phyloP scores from a whole-genome alignment of 2,329 filamentous ascomycete species.

The Seiridium cupressi region DNA sequence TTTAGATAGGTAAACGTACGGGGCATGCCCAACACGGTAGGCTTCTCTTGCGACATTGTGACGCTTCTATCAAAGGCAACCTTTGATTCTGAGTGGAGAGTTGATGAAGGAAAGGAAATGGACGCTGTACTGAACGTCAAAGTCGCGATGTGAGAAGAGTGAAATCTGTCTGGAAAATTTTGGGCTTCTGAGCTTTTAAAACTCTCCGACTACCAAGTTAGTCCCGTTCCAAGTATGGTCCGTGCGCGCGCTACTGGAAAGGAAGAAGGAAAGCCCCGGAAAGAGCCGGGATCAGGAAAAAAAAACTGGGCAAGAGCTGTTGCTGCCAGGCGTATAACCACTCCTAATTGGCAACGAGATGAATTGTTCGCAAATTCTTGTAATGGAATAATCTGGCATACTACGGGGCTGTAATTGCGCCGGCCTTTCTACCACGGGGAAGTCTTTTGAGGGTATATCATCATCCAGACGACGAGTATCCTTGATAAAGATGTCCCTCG shows the following conservation, averaged over 20 bases:
- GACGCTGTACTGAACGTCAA: constrained; percentile 27
- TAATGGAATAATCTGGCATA: too few species aligned
- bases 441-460: too few species aligned
- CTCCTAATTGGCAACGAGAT: too few species aligned
- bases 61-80: constrained; percentile 42
- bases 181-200: neutral
- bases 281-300: too few species aligned
- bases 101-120: constrained; percentile 29
- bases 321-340: too few species aligned
- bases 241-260: neutral
- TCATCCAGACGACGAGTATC: too few species aligned
- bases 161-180: neutral
- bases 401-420: too few species aligned
- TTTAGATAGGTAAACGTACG: constrained; percentile 39
- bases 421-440: too few species aligned
- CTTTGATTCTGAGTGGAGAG: constrained; percentile 60
- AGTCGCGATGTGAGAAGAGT: constrained; percentile 14
- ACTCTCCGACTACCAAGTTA: too few species aligned
- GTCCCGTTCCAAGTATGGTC: neutral
- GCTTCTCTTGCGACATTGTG: constrained; percentile 56
- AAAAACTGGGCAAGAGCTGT: too few species aligned
- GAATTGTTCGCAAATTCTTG: too few species aligned
- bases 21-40: constrained; percentile 65
- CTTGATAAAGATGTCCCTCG: too few species aligned
- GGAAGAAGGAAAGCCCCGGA: neutral